Percentiles rank a stretch among this genome's conserved stretches.
Conservation (phyloP, 2,329 filamentous ascomycete genomes). For the Emericellopsis cladophorae region DNA sequence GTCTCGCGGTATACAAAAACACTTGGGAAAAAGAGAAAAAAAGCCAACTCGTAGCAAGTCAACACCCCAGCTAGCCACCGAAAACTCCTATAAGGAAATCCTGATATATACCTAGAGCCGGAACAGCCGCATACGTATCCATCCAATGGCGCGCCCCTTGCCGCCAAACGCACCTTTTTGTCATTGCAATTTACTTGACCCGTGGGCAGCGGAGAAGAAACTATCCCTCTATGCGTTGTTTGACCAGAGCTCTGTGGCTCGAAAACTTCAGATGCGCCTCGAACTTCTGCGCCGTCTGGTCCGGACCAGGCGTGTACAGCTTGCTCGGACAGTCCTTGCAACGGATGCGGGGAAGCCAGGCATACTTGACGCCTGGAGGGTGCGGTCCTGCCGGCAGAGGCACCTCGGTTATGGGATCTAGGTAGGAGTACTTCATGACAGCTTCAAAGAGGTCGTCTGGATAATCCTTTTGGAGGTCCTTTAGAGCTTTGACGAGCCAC, state of each 20-base stretch:
- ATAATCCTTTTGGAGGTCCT: constrained; percentile 56
- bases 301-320: constrained; percentile 82
- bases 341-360: constrained; percentile 78
- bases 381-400: constrained; percentile 45
- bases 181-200: too few relatives aligned
- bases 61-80: too few relatives aligned
- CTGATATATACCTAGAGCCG: neutral
- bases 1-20: too few relatives aligned
- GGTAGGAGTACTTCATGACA: constrained; percentile 78
- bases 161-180: too few relatives aligned
- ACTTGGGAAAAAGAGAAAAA: too few relatives aligned
- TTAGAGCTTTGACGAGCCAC: constrained; percentile 71
- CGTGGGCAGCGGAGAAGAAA: too few relatives aligned
- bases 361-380: constrained; percentile 57
- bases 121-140: too few relatives aligned
- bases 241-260: constrained; percentile 60
- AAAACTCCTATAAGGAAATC: too few relatives aligned
- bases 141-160: too few relatives aligned
- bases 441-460: constrained; percentile 73
- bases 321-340: constrained; percentile 91
- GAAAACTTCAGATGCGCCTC: constrained; percentile 85
- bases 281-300: constrained; percentile 77
- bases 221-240: constrained; percentile 13
- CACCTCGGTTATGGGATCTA: constrained; percentile 59
- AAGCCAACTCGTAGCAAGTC: too few relatives aligned